These are phyloP conservation scores for Comarum palustre DNA, from an alignment of 306 rosid species.

Conservation along the genomic window DNA sequence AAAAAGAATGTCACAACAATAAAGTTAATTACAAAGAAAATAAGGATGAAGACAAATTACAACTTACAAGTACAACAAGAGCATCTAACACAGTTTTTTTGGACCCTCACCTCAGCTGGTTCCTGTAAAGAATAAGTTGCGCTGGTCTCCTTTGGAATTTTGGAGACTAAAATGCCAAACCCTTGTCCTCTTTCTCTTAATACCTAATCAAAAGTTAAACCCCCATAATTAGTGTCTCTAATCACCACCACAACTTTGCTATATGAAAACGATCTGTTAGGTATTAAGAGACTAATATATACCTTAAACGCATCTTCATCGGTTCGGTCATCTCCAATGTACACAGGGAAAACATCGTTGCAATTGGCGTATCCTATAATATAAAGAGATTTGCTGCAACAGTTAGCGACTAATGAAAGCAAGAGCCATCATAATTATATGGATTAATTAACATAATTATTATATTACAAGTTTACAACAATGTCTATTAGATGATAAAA, in stretches of 20 bases:
- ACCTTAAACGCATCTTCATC: slow-evolving; percentile 99
- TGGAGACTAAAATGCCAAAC: slow-evolving; percentile 84
- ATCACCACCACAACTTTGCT: not conserved
- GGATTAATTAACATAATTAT: not conserved
- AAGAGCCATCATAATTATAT: not conserved
- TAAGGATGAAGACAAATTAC: slow-evolving; percentile 5
- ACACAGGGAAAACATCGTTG: slow-evolving; percentile 74
- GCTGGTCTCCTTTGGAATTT: slow-evolving; percentile 76
- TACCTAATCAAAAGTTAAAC: slow-evolving; percentile 38
- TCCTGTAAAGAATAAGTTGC: slow-evolving; percentile 89
- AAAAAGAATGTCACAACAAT: not conserved
- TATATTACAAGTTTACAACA: not conserved
- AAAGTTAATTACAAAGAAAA: not conserved
- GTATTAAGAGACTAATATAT: slow-evolving; percentile 26
- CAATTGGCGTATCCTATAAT: slow-evolving; percentile 73
- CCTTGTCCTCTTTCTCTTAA: slow-evolving; percentile 90
- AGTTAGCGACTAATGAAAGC: slow-evolving; percentile 19
- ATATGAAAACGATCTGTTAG: not conserved
- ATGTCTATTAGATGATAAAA: slow-evolving; percentile 15
- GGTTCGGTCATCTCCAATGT: slow-evolving; percentile 91
- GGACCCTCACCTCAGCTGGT: slow-evolving; percentile 77
- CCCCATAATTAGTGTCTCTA: not conserved
- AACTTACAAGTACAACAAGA: slow-evolving; percentile 18
- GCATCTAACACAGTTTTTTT: not conserved
- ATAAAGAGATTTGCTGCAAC: slow-evolving; percentile 30